phyloP scores from a whole-genome alignment of 352 stramenopile genomes.

The Achlya hypogyna region DNA sequence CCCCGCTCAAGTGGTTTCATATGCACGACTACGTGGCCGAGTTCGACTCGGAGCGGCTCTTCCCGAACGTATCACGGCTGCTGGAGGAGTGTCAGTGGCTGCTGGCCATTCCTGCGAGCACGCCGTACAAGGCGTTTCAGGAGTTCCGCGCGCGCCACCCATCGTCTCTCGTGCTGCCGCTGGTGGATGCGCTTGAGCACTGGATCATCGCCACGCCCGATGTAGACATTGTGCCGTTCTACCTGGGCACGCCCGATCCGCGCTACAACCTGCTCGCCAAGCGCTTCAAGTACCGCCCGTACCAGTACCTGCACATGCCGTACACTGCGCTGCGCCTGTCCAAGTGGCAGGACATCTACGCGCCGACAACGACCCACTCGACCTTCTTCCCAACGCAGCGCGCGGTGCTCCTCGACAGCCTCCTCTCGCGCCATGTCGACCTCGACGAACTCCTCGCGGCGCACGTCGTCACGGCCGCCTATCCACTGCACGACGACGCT shows the following conservation, averaged over 20 bases:
- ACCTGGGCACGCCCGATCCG: conserved; percentile 64
- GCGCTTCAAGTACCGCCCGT: conserved; percentile 62
- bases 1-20: conserved; percentile 11
- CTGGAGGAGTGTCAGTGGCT: conserved; percentile 16
- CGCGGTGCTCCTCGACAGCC: conserved; percentile 66
- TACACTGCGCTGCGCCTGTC: conserved; percentile 45
- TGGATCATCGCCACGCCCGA: conserved; percentile 14
- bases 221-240: conserved; percentile 61
- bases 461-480: conserved; percentile 44
- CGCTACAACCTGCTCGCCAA: conserved; percentile 23
- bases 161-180: conserved; percentile 4
- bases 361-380: conserved; percentile 28
- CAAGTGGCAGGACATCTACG: conserved; percentile 60
- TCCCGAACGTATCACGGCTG: background rate
- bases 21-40: conserved; percentile 11
- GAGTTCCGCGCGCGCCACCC: conserved; percentile 19
- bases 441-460: conserved; percentile 38
- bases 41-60: conserved; percentile 11
- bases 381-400: conserved; percentile 67
- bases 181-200: conserved; percentile 9
- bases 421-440: conserved; percentile 69
- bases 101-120: background rate
- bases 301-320: conserved; percentile 78
- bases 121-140: conserved; percentile 18
- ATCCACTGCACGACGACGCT: conserved; percentile 46